Percentiles rank a stretch among this genome's conserved stretches.
These are phyloP conservation scores for Puccinia novopanici DNA, from an alignment of 1,284 basidiomycete species.

Conservation along the genomic window DNA sequence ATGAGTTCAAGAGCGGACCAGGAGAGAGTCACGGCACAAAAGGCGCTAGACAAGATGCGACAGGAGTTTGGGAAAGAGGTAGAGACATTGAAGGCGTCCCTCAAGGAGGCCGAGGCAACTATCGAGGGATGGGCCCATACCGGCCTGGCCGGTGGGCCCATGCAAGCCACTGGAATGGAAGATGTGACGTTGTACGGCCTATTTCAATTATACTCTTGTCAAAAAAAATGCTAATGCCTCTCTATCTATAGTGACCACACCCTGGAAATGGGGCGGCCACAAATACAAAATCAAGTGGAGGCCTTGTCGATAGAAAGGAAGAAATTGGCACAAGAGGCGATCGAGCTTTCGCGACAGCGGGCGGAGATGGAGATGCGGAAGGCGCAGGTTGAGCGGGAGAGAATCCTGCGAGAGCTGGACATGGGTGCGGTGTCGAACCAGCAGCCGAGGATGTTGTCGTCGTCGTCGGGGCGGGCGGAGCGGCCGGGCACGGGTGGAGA, in stretches of 20 bases:
- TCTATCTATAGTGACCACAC: slow-evolving; percentile 9
- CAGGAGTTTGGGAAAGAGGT: slow-evolving; percentile 15
- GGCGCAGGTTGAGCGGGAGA: slow-evolving; percentile 8
- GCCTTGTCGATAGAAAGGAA: slow-evolving; percentile 15
- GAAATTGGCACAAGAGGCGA: slow-evolving; percentile 27
- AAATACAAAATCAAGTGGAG: not conserved
- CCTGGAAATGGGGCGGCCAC: not conserved
- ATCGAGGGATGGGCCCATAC: slow-evolving; percentile 40
- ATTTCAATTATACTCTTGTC: not conserved
- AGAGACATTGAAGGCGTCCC: slow-evolving; percentile 21
- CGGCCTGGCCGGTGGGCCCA: not conserved
- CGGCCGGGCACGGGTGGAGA: not conserved
- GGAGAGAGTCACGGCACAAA: slow-evolving; percentile 9
- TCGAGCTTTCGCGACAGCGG: slow-evolving; percentile 14
- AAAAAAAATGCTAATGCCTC: not conserved
- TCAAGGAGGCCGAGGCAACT: slow-evolving; percentile 20
- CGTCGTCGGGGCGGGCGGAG: not conserved
- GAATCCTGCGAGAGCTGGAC: slow-evolving; percentile 15
- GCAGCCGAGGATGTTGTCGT: no score
- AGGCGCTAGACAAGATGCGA: slow-evolving; percentile 4
- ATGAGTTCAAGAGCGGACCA: slow-evolving; percentile 16
- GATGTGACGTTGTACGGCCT: not conserved
- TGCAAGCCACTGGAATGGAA: slow-evolving; percentile 17
- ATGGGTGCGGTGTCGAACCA: no score
- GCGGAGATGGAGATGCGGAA: slow-evolving; percentile 19